Base-by-base conservation (phyloP, 2,329 filamentous ascomycete genomes). In the Colletotrichum eleusines region DNA sequence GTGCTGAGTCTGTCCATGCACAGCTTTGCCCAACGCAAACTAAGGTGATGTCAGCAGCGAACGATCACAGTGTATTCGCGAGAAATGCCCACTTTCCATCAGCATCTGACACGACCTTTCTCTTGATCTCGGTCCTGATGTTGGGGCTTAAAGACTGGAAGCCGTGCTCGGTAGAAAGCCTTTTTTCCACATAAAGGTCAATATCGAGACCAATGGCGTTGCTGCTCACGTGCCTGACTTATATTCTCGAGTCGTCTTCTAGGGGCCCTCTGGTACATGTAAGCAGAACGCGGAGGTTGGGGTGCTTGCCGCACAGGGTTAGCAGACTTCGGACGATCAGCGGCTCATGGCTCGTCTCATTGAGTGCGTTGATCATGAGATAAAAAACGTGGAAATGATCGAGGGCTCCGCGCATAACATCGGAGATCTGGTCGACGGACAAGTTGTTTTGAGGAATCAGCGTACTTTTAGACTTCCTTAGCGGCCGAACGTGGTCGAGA, bases 21-120 rank as follows among this genome's bases (percentile, higher is more conserved):
- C n/a, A 76, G 74, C 38, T 75, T 75, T 31, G 75, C 77, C 77
- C 74, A 78, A 9, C 76, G 76, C 35, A 78, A 79, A 67, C 75
- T 76, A 46, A 7, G 20, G 12, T 20, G 23, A 44, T 16, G 16
- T 69, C 31, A 70, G n/a, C 26, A 64, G 11, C 20, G 26, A 23
- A 33, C 12, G 9, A n/a, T 7, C 53, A 11, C 2, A 8, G 20
- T 9, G 0, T 1, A 8, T 1, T 14, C 46, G 16, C 31, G 55
- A 20, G 26, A 33, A 18, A 14, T 2, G 72, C 74, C 64, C 66
- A 77, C 76, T 75, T 77, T 26, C 75, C 77, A 40, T 76, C 46
- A 26, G 76, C 69, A 16, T 73, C 74, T 26, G 58, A 42, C 2
- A 67, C 64, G 26, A 77, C 73, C 33, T 69, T 75, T 26, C 63